phyloP scores from a whole-genome alignment of 768 basidiomycete genomes.

The Lactarius pseudohatsudake region DNA sequence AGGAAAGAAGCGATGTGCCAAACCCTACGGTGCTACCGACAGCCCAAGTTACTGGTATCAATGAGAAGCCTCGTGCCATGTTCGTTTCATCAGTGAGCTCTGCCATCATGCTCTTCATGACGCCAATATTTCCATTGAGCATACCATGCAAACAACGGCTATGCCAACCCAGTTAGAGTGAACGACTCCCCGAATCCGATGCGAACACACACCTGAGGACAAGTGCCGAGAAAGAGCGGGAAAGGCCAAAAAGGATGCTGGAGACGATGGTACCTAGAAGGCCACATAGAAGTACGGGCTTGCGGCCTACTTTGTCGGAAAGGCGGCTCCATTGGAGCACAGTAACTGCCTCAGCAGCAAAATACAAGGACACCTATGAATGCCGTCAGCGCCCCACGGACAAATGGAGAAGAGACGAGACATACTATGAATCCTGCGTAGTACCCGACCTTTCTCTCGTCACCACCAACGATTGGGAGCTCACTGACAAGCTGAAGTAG shows the following conservation, averaged over 20 bases:
- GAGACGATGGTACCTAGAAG: conserved; percentile 38
- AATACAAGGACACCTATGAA: conserved; percentile 47
- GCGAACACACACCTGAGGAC: conserved; percentile 33
- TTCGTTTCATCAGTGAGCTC: conserved; percentile 66
- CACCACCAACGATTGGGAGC: conserved; percentile 44
- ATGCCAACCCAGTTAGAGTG: conserved; percentile 62
- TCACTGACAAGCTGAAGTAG: conserved; percentile 42
- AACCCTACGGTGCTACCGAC: conserved; percentile 21
- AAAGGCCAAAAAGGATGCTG: conserved; percentile 40
- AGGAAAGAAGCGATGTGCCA: background rate
- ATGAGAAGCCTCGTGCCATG: conserved; percentile 42
- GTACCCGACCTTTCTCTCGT: conserved; percentile 47
- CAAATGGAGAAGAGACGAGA: conserved; percentile 7
- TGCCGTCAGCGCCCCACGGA: background rate
- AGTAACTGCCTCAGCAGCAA: conserved; percentile 46
- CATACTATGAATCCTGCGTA: conserved; percentile 51
- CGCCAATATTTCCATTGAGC: conserved; percentile 11
- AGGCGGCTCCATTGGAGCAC: conserved; percentile 50
- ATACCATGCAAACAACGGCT: conserved; percentile 14
- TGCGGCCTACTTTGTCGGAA: conserved; percentile 50
- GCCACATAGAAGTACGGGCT: conserved; percentile 47
- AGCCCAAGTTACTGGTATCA: conserved; percentile 36
- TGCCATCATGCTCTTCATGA: conserved; percentile 43
- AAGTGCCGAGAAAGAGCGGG: conserved; percentile 37
- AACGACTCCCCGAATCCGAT: background rate